Conservation (phyloP, 208 protist species). For the Trypanosoma avium region DNA sequence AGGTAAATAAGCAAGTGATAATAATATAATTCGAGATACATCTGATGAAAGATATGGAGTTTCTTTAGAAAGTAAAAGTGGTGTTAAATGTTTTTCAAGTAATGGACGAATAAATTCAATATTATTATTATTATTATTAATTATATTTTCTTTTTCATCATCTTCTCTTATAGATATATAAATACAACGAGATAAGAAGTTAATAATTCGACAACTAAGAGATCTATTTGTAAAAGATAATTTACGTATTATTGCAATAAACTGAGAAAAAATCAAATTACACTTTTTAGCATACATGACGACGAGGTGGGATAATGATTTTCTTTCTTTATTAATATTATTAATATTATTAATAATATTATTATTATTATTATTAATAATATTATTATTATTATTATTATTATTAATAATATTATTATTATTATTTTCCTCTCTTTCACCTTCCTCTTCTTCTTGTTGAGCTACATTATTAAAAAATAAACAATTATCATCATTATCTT, state of each 20-base stretch:
- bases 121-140: too few species aligned
- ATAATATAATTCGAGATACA: slow-evolving; percentile 25
- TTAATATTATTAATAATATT: neutral
- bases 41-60: slow-evolving; percentile 17
- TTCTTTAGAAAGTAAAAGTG: slow-evolving; percentile 19
- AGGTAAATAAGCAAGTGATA: slow-evolving; percentile 23
- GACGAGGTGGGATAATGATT: slow-evolving; percentile 14
- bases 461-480: too few species aligned
- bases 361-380: neutral
- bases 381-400: neutral
- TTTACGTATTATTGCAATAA: slow-evolving; percentile 14
- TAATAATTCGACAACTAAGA: slow-evolving; percentile 13
- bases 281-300: slow-evolving; percentile 15
- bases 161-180: neutral
- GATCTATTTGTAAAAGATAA: neutral
- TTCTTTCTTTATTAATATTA: neutral
- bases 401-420: neutral
- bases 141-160: too few species aligned
- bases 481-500: slow-evolving; percentile 6
- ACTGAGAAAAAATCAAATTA: slow-evolving; percentile 12
- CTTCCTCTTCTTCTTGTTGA: neutral
- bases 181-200: slow-evolving; percentile 26
- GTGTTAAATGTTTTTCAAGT: slow-evolving; percentile 26
- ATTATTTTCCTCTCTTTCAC: neutral
- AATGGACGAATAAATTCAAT: slow-evolving; percentile 11